Conservation (phyloP, 2,329 filamentous ascomycete species). For the Sarocladium strictum region DNA sequence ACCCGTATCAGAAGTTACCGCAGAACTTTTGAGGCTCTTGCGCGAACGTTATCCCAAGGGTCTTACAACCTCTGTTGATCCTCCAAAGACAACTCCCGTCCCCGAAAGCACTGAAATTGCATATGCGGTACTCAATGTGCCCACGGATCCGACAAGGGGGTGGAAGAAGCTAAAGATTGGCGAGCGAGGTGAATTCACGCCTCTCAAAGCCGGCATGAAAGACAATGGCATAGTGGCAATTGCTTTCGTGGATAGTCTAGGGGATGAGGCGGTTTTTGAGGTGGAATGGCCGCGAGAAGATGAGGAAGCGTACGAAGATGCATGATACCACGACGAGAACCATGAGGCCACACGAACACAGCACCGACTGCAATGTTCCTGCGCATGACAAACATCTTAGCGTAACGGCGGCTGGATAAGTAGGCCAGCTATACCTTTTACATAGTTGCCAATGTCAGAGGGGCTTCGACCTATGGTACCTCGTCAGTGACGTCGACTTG, state of each 20-base stretch:
- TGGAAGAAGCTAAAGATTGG: constrained; percentile 41
- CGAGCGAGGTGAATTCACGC: constrained; percentile 29
- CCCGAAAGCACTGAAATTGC: constrained; percentile 35
- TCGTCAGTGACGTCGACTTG: too few species aligned
- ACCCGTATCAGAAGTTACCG: constrained; percentile 50
- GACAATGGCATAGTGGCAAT: constrained; percentile 47
- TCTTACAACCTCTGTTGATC: constrained; percentile 31
- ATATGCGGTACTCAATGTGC: constrained; percentile 40
- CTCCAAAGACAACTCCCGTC: constrained; percentile 30
- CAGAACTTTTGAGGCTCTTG: constrained; percentile 53
- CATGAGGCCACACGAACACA: too few species aligned
- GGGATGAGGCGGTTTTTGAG: constrained; percentile 34
- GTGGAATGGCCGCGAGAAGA: constrained; percentile 42
- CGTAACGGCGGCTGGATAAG: too few species aligned
- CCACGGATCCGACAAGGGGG: constrained; percentile 39
- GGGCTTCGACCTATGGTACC: too few species aligned
- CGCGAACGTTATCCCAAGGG: constrained; percentile 50
- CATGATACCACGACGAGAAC: not conserved
- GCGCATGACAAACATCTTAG: too few species aligned
- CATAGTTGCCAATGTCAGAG: too few species aligned
- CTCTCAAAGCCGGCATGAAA: constrained; percentile 35
- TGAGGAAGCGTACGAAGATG: constrained; percentile 24
- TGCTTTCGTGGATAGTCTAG: constrained; percentile 34
- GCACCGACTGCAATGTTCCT: not conserved
- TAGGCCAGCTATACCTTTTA: too few species aligned